Conservation (phyloP, 176 grass and related monocot genomes). For the Oryza meridionalis region DNA sequence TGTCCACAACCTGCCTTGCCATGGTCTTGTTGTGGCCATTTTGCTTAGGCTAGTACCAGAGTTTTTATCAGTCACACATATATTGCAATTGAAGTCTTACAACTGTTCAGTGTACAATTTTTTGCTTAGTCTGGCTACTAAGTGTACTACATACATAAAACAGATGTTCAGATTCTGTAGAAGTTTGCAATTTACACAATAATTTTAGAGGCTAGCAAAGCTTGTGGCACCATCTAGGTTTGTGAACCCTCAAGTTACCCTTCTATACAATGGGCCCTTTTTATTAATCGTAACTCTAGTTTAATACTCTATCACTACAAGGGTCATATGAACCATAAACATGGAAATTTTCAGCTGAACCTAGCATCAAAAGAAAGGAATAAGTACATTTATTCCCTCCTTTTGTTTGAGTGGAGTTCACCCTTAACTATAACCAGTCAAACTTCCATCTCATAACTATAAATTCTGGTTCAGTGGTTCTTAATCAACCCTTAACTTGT, state of each 20-base stretch:
- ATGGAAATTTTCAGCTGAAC: not conserved
- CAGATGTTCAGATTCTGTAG: not conserved
- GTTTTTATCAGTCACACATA: not conserved
- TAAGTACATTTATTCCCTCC: not conserved
- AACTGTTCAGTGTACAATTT: not conserved
- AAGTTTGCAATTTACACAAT: not conserved
- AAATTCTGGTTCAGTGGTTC: not conserved
- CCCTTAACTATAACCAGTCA: not conserved
- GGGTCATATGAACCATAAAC: not conserved
- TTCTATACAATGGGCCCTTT: not conserved
- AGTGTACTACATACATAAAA: not conserved
- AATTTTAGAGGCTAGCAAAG: not conserved
- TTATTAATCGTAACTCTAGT: not conserved
- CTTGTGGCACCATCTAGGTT: not conserved
- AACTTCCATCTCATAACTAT: not conserved
- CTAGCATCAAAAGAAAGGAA: not conserved
- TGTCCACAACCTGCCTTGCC: not conserved
- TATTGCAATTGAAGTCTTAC: not conserved
- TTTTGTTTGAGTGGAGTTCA: not conserved
- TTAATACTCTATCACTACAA: not conserved
- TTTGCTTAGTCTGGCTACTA: not conserved
- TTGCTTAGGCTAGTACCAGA: not conserved
- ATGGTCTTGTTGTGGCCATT: not conserved
- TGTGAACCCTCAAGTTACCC: not conserved
- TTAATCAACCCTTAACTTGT: not conserved